Evolutionary conservation across 257 asterid species (phyloP).

Genomic region (Rhazya stricta): DNA sequence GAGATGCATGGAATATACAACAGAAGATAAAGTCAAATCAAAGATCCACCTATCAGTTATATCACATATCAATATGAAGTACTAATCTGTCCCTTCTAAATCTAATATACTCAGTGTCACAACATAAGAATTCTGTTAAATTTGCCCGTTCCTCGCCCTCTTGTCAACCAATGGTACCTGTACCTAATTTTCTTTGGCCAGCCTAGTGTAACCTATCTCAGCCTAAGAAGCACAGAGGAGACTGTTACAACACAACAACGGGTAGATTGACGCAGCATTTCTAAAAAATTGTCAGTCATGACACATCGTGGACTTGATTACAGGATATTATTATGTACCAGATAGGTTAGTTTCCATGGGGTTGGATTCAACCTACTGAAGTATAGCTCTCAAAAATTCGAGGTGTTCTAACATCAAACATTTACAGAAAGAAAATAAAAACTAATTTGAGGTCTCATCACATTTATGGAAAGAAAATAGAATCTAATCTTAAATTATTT

Average conservation of each 20-base stretch:
- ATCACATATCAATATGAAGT: neutral
- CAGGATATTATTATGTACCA: neutral
- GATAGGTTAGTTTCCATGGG: neutral
- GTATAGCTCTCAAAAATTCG: neutral
- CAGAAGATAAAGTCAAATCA: neutral
- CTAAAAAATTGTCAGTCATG: neutral
- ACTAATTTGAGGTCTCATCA: neutral
- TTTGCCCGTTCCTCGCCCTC: neutral
- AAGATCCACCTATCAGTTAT: conserved; percentile 3
- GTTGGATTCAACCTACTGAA: neutral
- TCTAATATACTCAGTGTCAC: neutral
- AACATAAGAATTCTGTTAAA: neutral
- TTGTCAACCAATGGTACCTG: neutral
- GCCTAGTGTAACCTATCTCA: neutral
- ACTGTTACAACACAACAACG: neutral
- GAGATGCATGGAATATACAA: neutral
- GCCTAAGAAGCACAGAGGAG: neutral
- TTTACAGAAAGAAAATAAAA: neutral
- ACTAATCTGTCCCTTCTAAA: neutral
- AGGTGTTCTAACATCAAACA: neutral
- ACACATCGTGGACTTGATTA: neutral
- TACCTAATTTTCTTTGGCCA: neutral
- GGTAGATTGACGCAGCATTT: neutral
- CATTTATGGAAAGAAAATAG: neutral
- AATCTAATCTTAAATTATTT: neutral